Percentiles rank a stretch among this genome's conserved stretches.
Conservation (phyloP, 1,139 yeast species). For the Saccharomyces hybrid region DNA sequence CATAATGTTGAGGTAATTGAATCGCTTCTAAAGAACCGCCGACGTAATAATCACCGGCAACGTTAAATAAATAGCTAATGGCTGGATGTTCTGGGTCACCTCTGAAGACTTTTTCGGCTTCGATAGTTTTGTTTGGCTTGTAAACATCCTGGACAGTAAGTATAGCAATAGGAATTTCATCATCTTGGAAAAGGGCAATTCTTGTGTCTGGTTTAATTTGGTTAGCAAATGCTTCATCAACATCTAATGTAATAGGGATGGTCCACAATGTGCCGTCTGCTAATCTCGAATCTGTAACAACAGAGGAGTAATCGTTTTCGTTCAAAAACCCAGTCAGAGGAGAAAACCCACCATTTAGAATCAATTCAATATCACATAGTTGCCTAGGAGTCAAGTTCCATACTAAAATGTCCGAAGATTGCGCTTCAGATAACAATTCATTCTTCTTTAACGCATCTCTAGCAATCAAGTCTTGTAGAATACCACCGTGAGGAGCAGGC, state of each 20-base stretch:
- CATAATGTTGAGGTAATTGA: conserved; percentile 80
- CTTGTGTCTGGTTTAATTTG: conserved; percentile 49
- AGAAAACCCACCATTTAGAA: conserved; percentile 89
- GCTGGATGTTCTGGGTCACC: conserved; percentile 99
- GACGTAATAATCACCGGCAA: conserved; percentile 75
- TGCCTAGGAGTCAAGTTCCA: conserved; percentile 69
- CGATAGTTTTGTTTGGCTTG: conserved; percentile 68
- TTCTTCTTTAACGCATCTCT: conserved; percentile 64
- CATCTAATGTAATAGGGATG: conserved; percentile 87
- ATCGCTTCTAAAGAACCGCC: conserved; percentile 88
- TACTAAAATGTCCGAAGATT: conserved; percentile 35
- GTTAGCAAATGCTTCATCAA: conserved; percentile 47
- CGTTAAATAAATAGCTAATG: conserved; percentile 58
- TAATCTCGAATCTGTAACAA: conserved; percentile 70
- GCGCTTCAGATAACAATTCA: conserved; percentile 52
- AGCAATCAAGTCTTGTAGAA: conserved; percentile 71
- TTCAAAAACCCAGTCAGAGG: conserved; percentile 83
- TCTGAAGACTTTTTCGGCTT: conserved; percentile 82
- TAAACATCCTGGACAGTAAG: conserved; percentile 73
- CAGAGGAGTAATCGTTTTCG: conserved; percentile 73
- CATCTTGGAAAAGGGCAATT: conserved; percentile 75
- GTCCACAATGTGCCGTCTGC: conserved; percentile 80
- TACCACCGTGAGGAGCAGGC: conserved; percentile 90
- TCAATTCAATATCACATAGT: conserved; percentile 85
- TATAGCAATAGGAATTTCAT: conserved; percentile 72